These are phyloP conservation scores for Kuraishia ogatae DNA, from an alignment of 805 yeast genomes.

Conservation along the genomic window DNA sequence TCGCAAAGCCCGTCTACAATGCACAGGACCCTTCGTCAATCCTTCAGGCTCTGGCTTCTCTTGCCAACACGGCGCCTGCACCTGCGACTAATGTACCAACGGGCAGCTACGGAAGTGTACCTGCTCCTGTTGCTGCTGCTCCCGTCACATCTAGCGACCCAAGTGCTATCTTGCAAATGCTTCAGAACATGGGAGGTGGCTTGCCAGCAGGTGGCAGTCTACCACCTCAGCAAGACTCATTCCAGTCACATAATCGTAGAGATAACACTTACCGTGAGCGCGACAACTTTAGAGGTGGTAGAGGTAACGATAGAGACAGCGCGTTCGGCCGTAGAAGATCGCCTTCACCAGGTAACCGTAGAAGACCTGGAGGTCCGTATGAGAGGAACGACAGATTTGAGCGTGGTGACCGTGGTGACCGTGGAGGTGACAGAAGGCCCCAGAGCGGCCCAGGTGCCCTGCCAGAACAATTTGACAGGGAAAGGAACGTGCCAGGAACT, in stretches of 20 bases:
- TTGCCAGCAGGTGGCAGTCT: slow-evolving; percentile 8
- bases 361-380: background rate
- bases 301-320: slow-evolving; percentile 1
- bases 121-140: slow-evolving; percentile 5
- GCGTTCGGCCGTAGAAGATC: slow-evolving; percentile 9
- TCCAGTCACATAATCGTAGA: slow-evolving; percentile 18
- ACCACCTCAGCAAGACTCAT: slow-evolving; percentile 3
- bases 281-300: slow-evolving; percentile 37
- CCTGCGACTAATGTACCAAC: slow-evolving; percentile 23
- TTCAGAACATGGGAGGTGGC: background rate
- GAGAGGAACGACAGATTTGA: slow-evolving; percentile 46
- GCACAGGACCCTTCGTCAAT: slow-evolving; percentile 46
- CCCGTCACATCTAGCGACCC: background rate
- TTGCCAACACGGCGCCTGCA: slow-evolving; percentile 38
- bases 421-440: slow-evolving; percentile 7
- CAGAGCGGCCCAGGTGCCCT: slow-evolving; percentile 25
- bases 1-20: slow-evolving; percentile 11
- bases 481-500: slow-evolving; percentile 59
- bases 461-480: slow-evolving; percentile 36
- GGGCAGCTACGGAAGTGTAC: slow-evolving; percentile 12
- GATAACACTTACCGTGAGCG: slow-evolving; percentile 42
- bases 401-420: slow-evolving; percentile 42
- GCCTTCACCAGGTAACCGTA: slow-evolving; percentile 8
- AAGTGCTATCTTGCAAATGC: background rate
- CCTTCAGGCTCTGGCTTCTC: slow-evolving; percentile 60